Evolutionary conservation across 2,329 filamentous ascomycete species (phyloP).

Genomic region (Xylariaceae sp.): DNA sequence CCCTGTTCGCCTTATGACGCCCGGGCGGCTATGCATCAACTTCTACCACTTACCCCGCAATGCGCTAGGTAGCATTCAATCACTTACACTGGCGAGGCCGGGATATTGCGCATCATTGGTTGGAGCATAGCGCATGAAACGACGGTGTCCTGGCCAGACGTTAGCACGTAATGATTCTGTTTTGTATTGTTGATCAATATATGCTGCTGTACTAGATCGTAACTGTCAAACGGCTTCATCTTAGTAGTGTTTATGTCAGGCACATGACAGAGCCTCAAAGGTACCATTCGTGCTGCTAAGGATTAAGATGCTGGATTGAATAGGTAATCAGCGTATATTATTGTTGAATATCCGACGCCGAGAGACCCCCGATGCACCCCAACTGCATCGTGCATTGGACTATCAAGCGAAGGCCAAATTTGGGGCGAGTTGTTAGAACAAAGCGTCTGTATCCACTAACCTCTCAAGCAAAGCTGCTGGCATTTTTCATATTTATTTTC

Average conservation of each 20-base stretch:
- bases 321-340: neutral
- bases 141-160: too few relatives aligned
- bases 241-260: neutral
- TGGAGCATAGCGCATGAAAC: too few relatives aligned
- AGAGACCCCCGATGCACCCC: constrained; percentile 4
- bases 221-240: neutral
- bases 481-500: constrained; percentile 8
- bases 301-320: neutral
- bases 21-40: neutral
- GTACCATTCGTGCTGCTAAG: neutral
- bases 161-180: too few relatives aligned
- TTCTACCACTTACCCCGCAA: neutral
- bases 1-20: too few relatives aligned
- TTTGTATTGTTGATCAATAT: too few relatives aligned
- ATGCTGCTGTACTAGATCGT: neutral
- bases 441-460: constrained; percentile 11
- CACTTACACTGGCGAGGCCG: too few relatives aligned
- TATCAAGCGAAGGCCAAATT: neutral
- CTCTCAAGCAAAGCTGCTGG: neutral
- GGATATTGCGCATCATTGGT: too few relatives aligned
- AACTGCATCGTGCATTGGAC: constrained; percentile 11
- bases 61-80: too few relatives aligned
- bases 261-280: neutral
- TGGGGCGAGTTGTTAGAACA: constrained; percentile 2
- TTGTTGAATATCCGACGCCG: constrained; percentile 1